Evolutionary conservation across 805 yeast species (phyloP).

Genomic region (Kazachstania psychrophila): DNA sequence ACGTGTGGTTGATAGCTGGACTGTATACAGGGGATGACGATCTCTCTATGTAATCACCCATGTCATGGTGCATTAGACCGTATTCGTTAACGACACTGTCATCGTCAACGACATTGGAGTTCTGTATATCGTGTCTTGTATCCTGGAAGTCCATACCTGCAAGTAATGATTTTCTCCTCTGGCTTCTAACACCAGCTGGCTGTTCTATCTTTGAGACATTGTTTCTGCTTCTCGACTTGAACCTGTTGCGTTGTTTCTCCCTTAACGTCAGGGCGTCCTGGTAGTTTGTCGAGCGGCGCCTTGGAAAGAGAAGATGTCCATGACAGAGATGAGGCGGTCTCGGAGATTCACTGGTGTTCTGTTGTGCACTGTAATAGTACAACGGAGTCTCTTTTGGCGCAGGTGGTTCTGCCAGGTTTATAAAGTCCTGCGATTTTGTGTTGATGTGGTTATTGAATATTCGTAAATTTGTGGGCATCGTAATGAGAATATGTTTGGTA

Average conservation of each 20-base stretch:
- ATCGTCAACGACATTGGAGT: slow-evolving; percentile 4
- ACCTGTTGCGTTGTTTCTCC: neutral
- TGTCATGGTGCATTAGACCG: slow-evolving; percentile 4
- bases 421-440: slow-evolving; percentile 13
- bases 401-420: slow-evolving; percentile 18
- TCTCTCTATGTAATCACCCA: slow-evolving; percentile 10
- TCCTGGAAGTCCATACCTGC: slow-evolving; percentile 10
- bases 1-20: neutral
- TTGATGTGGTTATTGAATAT: neutral
- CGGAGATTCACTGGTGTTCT: neutral
- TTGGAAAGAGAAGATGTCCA: slow-evolving; percentile 3
- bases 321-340: slow-evolving; percentile 1
- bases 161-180: slow-evolving; percentile 3
- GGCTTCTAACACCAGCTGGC: slow-evolving; percentile 1
- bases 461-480: slow-evolving; percentile 1
- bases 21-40: neutral
- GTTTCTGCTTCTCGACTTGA: neutral
- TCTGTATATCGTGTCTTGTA: slow-evolving; percentile 11
- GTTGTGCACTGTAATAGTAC: too few relatives aligned
- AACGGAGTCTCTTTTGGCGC: slow-evolving; percentile 16
- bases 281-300: slow-evolving; percentile 18
- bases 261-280: slow-evolving; percentile 10
- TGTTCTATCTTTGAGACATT: neutral
- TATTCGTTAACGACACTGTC: neutral
- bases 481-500: neutral